Evolutionary conservation across 257 asterid species (phyloP).

Genomic region (Nicotiana paniculata): DNA sequence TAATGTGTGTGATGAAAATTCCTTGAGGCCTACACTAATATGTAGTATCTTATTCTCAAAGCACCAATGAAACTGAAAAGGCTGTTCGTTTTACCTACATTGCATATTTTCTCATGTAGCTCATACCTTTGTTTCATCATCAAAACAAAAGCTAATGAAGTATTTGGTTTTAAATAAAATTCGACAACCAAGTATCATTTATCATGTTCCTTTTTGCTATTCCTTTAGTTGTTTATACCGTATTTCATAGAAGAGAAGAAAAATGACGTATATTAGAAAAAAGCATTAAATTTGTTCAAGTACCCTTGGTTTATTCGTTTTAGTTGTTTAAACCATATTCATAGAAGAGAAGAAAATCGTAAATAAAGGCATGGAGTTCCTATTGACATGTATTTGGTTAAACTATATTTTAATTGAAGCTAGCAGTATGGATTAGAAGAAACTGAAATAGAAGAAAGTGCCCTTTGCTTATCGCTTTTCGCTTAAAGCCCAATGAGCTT

Average conservation of each 20-base stretch:
- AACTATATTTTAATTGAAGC: neutral
- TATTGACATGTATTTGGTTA: neutral
- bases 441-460: neutral
- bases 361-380: neutral
- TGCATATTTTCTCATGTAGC: neutral
- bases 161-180: neutral
- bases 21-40: neutral
- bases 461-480: neutral
- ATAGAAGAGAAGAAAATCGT: neutral
- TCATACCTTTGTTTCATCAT: neutral
- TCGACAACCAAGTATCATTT: neutral
- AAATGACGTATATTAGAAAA: neutral
- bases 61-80: neutral
- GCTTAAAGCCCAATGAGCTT: neutral
- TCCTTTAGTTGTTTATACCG: neutral
- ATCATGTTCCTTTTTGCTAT: neutral
- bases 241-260: neutral
- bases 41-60: neutral
- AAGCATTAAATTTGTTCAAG: neutral
- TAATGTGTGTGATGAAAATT: neutral
- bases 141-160: neutral
- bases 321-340: neutral
- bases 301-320: neutral
- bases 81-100: neutral
- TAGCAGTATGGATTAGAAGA: neutral